Percentiles rank a stretch among this genome's conserved stretches.
Conservation (phyloP, 768 basidiomycete species). For the Multifurca ochricompacta region DNA sequence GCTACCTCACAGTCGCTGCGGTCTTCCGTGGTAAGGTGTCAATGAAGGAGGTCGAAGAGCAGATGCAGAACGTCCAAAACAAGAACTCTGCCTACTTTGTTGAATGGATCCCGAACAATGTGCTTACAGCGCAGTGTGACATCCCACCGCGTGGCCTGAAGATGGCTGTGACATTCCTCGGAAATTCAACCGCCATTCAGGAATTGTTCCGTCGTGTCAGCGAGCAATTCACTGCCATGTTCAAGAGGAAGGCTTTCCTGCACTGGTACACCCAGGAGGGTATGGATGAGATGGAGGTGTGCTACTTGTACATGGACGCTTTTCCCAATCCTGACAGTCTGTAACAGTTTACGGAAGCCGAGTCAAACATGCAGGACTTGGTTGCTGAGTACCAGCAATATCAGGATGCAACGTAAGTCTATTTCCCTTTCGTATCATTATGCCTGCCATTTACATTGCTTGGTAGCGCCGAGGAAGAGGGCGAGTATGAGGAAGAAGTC, state of each 20-base stretch:
- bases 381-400: constrained; percentile 98
- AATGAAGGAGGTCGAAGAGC: constrained; percentile 99
- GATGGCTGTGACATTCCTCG: constrained; percentile 97
- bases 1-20: constrained; percentile 95
- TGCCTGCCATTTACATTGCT: constrained; percentile 12
- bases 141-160: constrained; percentile 92
- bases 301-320: constrained; percentile 17
- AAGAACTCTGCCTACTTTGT: constrained; percentile 99
- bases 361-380: constrained; percentile 98
- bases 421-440: neutral
- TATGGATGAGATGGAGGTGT: constrained; percentile 95
- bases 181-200: constrained; percentile 96
- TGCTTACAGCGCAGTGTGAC: constrained; percentile 96
- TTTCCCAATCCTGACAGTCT: neutral
- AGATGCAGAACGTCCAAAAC: constrained; percentile 95
- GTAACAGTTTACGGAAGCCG: constrained; percentile 86
- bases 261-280: constrained; percentile 99
- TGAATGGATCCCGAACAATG: constrained; percentile 99
- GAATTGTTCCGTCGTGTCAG: constrained; percentile 98
- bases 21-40: constrained; percentile 99
- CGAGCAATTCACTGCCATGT: constrained; percentile 99
- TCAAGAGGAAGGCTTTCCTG: constrained; percentile 97
- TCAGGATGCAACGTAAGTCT: constrained; percentile 80
- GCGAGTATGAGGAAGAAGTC: constrained; percentile 80
- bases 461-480: constrained; percentile 74